These are phyloP conservation scores for Wickerhamiella occidentalis DNA, from an alignment of 805 yeast species.

Conservation along the genomic window DNA sequence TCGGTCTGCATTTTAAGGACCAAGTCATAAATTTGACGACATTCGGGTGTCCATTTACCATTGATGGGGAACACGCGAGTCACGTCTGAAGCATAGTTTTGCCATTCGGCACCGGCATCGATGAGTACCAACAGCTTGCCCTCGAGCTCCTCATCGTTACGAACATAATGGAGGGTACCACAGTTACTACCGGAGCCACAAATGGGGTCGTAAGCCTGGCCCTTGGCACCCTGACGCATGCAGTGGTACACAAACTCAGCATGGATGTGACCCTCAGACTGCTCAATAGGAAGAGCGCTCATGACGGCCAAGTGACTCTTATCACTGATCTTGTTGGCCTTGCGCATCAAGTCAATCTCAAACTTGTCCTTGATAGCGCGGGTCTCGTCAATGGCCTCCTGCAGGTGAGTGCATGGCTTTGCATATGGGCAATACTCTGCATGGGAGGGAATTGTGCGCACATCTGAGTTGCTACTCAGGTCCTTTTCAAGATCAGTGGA, in stretches of 20 bases:
- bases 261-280: constrained; percentile 80
- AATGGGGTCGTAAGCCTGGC: constrained; percentile 85
- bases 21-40: constrained; percentile 63
- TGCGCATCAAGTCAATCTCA: constrained; percentile 63
- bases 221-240: constrained; percentile 82
- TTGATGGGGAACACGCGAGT: constrained; percentile 88
- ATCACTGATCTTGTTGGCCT: constrained; percentile 77
- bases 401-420: constrained; percentile 20
- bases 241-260: constrained; percentile 94
- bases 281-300: constrained; percentile 81
- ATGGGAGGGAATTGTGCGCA: constrained; percentile 11
- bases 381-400: constrained; percentile 72
- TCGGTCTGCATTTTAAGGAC: constrained; percentile 73
- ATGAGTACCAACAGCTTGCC: constrained; percentile 59
- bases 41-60: constrained; percentile 85
- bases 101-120: constrained; percentile 98
- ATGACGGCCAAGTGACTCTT: constrained; percentile 82
- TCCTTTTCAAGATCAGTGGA: constrained; percentile 37
- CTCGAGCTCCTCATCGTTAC: constrained; percentile 54
- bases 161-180: constrained; percentile 80
- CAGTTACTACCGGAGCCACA: constrained; percentile 90
- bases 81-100: constrained; percentile 82
- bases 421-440: constrained; percentile 13
- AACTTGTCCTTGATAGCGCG: constrained; percentile 72
- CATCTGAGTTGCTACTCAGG: neutral